phyloP scores from a whole-genome alignment of 2,329 filamentous ascomycete species.

The Alternaria triticimaculans region DNA sequence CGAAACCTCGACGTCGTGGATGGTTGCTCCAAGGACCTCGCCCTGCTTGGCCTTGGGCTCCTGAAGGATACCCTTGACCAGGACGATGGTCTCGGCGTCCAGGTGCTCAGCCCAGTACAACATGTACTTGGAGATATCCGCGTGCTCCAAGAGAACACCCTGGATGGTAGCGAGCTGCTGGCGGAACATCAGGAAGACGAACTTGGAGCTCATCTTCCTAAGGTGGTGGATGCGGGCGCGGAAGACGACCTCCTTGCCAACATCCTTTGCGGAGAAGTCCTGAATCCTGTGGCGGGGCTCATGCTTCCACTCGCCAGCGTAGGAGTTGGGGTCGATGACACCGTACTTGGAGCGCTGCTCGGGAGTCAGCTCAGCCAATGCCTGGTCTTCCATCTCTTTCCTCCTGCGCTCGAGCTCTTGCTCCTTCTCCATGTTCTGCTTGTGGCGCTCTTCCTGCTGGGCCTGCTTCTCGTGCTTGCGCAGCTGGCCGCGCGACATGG shows the following conservation, averaged over 20 bases:
- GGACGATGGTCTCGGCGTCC: conserved; percentile 77
- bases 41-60: conserved; percentile 69
- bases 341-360: conserved; percentile 67
- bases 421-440: conserved; percentile 53
- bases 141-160: conserved; percentile 73
- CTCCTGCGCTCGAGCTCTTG: conserved; percentile 56
- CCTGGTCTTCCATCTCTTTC: conserved; percentile 56
- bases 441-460: conserved; percentile 53
- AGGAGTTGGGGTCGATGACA: conserved; percentile 64
- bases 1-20: conserved; percentile 77
- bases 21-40: conserved; percentile 74
- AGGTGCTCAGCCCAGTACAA: conserved; percentile 87
- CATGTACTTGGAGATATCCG: conserved; percentile 73
- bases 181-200: conserved; percentile 86
- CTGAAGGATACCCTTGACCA: conserved; percentile 76
- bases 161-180: conserved; percentile 85
- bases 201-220: conserved; percentile 78
- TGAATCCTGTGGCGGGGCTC: conserved; percentile 59
- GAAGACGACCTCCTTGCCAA: conserved; percentile 69
- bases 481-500: conserved; percentile 57
- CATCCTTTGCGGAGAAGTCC: conserved; percentile 58
- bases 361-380: conserved; percentile 61
- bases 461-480: conserved; percentile 57
- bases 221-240: conserved; percentile 78
- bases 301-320: conserved; percentile 58